Percentiles rank a stretch among this genome's conserved stretches.
Evolutionary conservation across 768 basidiomycete genomes (phyloP).

Genomic region (Hygrocybe punicea): DNA sequence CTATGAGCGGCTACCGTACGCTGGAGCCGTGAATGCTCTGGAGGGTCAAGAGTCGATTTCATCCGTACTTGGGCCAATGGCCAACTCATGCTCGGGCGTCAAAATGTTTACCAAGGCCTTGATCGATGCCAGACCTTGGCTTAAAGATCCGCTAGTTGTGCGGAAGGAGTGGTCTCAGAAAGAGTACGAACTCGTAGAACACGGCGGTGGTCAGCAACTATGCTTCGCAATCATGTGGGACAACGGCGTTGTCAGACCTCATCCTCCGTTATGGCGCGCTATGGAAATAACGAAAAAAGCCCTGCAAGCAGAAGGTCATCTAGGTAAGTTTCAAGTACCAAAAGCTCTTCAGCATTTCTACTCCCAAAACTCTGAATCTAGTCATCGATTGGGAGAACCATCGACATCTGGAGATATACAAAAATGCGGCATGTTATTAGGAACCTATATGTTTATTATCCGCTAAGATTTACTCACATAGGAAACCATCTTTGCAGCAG

Average conservation of each 20-base stretch:
- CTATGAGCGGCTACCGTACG: conserved; percentile 66
- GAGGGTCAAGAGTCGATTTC: conserved; percentile 69
- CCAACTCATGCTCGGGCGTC: conserved; percentile 55
- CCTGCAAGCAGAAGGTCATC: conserved; percentile 58
- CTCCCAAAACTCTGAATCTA: conserved; percentile 19
- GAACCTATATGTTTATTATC: neutral
- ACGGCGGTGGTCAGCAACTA: conserved; percentile 42
- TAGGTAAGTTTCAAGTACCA: conserved; percentile 40
- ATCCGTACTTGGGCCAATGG: conserved; percentile 48
- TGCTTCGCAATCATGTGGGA: conserved; percentile 67
- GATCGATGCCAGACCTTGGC: conserved; percentile 59
- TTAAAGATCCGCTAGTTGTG: conserved; percentile 55
- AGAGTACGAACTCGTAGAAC: conserved; percentile 57
- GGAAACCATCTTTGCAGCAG: conserved; percentile 51
- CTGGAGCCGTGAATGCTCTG: conserved; percentile 58
- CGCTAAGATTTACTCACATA: conserved; percentile 21
- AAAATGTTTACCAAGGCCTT: conserved; percentile 66
- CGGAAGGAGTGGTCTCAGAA: conserved; percentile 61
- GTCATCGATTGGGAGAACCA: conserved; percentile 63
- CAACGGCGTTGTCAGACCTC: conserved; percentile 56
- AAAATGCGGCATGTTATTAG: conserved; percentile 37
- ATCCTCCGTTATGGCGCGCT: conserved; percentile 53
- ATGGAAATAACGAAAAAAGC: conserved; percentile 55
- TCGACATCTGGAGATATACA: conserved; percentile 50
- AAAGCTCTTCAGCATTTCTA: neutral